Conservation (phyloP, 805 yeast species). For the Danielia oregonensis region DNA sequence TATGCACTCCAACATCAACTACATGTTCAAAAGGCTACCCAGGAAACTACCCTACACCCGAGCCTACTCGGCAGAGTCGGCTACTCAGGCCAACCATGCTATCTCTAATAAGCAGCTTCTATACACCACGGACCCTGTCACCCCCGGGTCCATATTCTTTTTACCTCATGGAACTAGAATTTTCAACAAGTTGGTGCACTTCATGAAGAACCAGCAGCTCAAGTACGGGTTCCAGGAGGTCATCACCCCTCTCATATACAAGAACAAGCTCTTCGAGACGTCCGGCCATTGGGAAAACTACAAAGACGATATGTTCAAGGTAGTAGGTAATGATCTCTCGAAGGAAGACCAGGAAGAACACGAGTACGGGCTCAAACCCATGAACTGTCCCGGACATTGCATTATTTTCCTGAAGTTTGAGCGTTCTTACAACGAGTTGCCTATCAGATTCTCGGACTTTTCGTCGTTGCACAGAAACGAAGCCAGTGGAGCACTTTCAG, state of each 20-base stretch:
- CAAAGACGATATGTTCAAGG: conserved; percentile 90
- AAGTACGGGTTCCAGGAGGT: conserved; percentile 88
- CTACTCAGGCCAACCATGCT: conserved; percentile 37
- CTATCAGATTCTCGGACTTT: conserved; percentile 82
- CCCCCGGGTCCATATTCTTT: conserved; percentile 92
- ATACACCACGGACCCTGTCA: conserved; percentile 70
- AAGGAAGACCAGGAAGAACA: conserved; percentile 23
- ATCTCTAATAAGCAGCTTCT: conserved; percentile 68
- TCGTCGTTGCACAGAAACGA: conserved; percentile 92
- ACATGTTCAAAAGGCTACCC: too few relatives aligned
- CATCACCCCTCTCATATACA: conserved; percentile 85
- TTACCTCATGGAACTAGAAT: conserved; percentile 89
- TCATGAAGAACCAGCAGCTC: conserved; percentile 82
- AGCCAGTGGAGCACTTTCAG: conserved; percentile 89
- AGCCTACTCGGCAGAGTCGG: conserved; percentile 14
- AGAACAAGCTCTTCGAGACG: conserved; percentile 77
- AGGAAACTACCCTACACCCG: too few relatives aligned
- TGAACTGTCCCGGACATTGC: conserved; percentile 97
- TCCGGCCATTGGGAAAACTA: conserved; percentile 97
- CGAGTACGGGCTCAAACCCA: conserved; percentile 82
- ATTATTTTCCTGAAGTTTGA: conserved; percentile 70
- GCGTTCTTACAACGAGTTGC: conserved; percentile 81
- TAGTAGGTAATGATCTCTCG: conserved; percentile 52
- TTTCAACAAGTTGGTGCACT: conserved; percentile 71
- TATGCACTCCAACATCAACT: too few relatives aligned